phyloP scores from a whole-genome alignment of 2,329 filamentous ascomycete genomes.

The Gnomoniopsis smithogilvyi region DNA sequence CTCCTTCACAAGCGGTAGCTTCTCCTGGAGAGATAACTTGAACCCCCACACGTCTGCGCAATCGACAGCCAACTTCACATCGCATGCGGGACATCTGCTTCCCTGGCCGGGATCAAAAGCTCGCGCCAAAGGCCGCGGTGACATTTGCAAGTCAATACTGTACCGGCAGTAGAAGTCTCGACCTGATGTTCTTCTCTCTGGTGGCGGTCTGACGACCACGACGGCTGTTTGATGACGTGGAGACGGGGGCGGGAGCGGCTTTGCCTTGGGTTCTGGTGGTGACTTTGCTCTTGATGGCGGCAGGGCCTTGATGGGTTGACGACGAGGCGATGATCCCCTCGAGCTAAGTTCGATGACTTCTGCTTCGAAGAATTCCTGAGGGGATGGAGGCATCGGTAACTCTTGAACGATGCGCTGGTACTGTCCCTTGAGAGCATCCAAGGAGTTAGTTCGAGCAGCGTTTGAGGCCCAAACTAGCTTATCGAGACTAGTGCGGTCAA shows the following conservation, averaged over 20 bases:
- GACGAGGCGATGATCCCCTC: slow-evolving; percentile 6
- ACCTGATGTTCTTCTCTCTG: slow-evolving; percentile 9
- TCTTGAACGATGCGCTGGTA: slow-evolving; percentile 28
- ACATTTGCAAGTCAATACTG: slow-evolving; percentile 28
- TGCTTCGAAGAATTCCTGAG: slow-evolving; percentile 14
- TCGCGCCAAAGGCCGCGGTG: slow-evolving; percentile 22
- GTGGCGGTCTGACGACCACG: background rate
- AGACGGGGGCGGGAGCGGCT: slow-evolving; percentile 9
- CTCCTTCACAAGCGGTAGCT: slow-evolving; percentile 6
- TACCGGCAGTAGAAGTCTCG: slow-evolving; percentile 29
- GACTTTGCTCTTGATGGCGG: slow-evolving; percentile 7
- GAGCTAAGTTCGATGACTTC: slow-evolving; percentile 20
- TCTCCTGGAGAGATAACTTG: slow-evolving; percentile 21
- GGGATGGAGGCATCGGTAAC: slow-evolving; percentile 9
- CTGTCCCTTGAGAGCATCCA: slow-evolving; percentile 33
- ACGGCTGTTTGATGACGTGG: slow-evolving; percentile 6
- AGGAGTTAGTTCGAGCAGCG: slow-evolving; percentile 31
- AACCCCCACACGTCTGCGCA: slow-evolving; percentile 29
- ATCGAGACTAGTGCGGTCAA: slow-evolving; percentile 24
- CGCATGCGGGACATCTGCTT: slow-evolving; percentile 26
- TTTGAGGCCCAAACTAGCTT: slow-evolving; percentile 30
- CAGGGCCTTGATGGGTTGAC: slow-evolving; percentile 5
- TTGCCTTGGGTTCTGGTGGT: too few species aligned
- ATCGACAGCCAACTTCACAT: slow-evolving; percentile 23
- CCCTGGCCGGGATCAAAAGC: slow-evolving; percentile 19